Percentiles rank a stretch among this genome's conserved stretches.
Conservation (phyloP, 768 basidiomycete species). For the Termitomyces sp. region DNA sequence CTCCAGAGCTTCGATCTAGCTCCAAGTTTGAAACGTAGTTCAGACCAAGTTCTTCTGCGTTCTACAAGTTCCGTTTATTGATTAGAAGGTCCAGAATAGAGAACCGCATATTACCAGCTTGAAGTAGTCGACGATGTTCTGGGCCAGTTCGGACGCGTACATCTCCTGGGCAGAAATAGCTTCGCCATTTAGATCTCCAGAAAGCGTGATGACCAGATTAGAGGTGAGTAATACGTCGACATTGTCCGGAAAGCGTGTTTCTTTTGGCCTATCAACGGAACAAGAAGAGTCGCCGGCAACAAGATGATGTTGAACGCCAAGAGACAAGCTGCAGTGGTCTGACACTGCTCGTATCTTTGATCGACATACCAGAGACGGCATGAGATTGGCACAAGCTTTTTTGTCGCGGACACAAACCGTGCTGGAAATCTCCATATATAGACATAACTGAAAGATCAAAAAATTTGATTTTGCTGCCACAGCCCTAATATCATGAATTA, state of each 20-base stretch:
- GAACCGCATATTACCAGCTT: conserved; percentile 32
- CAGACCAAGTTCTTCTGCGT: conserved; percentile 53
- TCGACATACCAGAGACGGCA: conserved; percentile 27
- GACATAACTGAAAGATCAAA: conserved; percentile 11
- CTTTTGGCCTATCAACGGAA: conserved; percentile 24
- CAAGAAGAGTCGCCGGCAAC: conserved; percentile 25
- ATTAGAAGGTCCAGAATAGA: neutral
- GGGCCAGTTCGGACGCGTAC: conserved; percentile 42
- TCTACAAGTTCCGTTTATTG: conserved; percentile 33
- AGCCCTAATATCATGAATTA: conserved; percentile 18
- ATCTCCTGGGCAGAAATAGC: conserved; percentile 36
- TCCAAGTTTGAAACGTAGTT: conserved; percentile 50
- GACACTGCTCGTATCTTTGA: conserved; percentile 40
- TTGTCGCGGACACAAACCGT: neutral
- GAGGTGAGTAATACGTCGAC: conserved; percentile 49
- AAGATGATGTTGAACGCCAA: conserved; percentile 43
- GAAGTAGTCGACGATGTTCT: conserved; percentile 47
- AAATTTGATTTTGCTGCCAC: conserved; percentile 15
- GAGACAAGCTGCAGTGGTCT: conserved; percentile 36
- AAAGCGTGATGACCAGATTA: conserved; percentile 46
- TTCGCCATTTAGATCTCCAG: conserved; percentile 46
- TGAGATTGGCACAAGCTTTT: conserved; percentile 2
- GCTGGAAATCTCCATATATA: conserved; percentile 5
- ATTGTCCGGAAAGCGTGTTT: conserved; percentile 29
- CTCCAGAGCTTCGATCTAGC: conserved; percentile 38